phyloP scores from a whole-genome alignment of 768 basidiomycete genomes.

The Mycena olivaceomarginata region DNA sequence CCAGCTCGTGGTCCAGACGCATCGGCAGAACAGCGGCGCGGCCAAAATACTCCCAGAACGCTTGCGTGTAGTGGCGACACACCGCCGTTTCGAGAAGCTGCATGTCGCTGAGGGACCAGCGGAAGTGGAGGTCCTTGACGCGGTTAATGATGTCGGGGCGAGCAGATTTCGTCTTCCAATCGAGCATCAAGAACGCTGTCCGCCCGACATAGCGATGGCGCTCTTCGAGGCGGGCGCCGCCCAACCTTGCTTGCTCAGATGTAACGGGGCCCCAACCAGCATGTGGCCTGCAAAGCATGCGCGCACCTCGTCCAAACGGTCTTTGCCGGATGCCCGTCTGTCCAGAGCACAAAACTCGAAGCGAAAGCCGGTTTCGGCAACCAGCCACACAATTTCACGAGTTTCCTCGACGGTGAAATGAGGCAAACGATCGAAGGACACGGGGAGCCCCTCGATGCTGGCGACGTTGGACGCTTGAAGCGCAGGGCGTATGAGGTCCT shows the following conservation, averaged over 20 bases:
- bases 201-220: neutral
- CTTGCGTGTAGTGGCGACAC: no score
- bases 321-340: slow-evolving; percentile 1
- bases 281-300: slow-evolving; percentile 1
- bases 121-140: neutral
- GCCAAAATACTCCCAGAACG: no score
- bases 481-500: neutral
- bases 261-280: slow-evolving; percentile 10
- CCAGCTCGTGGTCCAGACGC: no score
- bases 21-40: no score
- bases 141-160: neutral
- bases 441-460: slow-evolving; percentile 2
- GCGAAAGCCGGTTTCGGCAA: slow-evolving; percentile 11
- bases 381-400: slow-evolving; percentile 2
- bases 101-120: neutral
- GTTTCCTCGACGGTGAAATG: neutral
- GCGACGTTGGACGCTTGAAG: neutral
- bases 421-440: neutral
- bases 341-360: slow-evolving; percentile 15
- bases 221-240: no score
- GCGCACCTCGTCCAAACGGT: neutral
- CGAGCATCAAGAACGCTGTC: slow-evolving; percentile 3
- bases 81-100: neutral
- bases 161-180: neutral
- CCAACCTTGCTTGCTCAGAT: slow-evolving; percentile 13